These are phyloP conservation scores for Melanomma pulvis-pyrius DNA, from an alignment of 495 filamentous ascomycete species.

Conservation along the genomic window DNA sequence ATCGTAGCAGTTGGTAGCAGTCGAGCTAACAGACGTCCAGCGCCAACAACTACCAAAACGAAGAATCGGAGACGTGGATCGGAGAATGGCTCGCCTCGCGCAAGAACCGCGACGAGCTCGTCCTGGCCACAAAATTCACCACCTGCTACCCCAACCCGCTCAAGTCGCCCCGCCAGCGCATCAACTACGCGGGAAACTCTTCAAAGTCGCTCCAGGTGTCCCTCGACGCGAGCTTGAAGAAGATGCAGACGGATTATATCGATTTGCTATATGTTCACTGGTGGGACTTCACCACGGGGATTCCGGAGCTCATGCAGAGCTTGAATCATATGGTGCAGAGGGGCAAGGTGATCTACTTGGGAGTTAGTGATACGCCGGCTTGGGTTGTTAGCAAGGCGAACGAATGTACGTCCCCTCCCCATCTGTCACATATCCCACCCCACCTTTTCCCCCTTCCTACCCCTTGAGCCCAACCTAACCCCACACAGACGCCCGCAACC, in stretches of 20 bases:
- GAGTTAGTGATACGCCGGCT: slow-evolving; percentile 47
- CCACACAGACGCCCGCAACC: slow-evolving; percentile 31
- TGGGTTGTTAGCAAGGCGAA: slow-evolving; percentile 48
- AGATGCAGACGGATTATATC: slow-evolving; percentile 66
- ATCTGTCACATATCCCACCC: slow-evolving; percentile 10
- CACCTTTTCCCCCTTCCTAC: background rate
- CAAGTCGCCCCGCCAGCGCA: background rate
- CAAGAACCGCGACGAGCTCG: slow-evolving; percentile 61
- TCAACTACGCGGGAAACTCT: slow-evolving; percentile 50
- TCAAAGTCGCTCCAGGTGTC: slow-evolving; percentile 57
- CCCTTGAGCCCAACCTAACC: background rate
- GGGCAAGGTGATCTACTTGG: slow-evolving; percentile 48
- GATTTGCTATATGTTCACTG: slow-evolving; percentile 56
- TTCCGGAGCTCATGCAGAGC: slow-evolving; percentile 48
- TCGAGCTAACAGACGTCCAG: slow-evolving; percentile 2
- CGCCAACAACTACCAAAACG: slow-evolving; percentile 61
- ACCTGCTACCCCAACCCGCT: slow-evolving; percentile 25
- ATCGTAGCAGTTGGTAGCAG: background rate
- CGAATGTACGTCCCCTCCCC: slow-evolving; percentile 28
- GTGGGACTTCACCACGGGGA: slow-evolving; percentile 47
- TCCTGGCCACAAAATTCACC: slow-evolving; percentile 74
- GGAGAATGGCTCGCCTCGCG: slow-evolving; percentile 72
- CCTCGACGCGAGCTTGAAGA: slow-evolving; percentile 59
- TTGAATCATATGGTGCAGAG: slow-evolving; percentile 43
- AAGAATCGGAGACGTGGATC: slow-evolving; percentile 71